Evolutionary conservation across 768 basidiomycete species (phyloP), one percentile per base, ranked within the genome.

Genomic region (Mycena epipterygia): DNA sequence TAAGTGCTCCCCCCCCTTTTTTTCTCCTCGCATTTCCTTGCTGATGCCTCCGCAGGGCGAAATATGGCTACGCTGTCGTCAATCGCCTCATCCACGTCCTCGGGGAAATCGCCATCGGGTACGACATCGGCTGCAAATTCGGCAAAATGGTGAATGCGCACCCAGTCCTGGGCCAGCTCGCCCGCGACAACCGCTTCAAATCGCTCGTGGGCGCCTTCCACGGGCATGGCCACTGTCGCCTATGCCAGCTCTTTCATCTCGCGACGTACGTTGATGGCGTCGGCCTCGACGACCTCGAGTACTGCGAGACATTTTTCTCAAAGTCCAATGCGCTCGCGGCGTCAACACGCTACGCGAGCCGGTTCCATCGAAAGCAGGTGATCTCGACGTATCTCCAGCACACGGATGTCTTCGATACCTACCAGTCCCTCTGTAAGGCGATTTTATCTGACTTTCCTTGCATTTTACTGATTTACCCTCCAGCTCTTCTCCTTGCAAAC

Each of bases 1-100:
- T 84, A 74, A 61, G 82, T 78, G 37, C 37, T n/a, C n/a, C n/a
- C n/a, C n/a, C n/a, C n/a, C n/a, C n/a, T 14, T 37, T 37, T 37
- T 37, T 37, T 14, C 35, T 14, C 35, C 35, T 6, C 8, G 35
- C 14, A 14, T 6, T 7, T 6, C 35, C 35, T n/a, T n/a, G n/a
- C 35, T 29, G 65, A 66, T 52, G 51, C 44, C 25, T 48, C 25
- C n/a, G 5, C 37, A 68, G 70, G 17, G 37, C 68, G 8, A 75
- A 75, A 49, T 70, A 73, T 29, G 57, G 52, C 12, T 66, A 70
- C 14, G 71, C 71, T 11, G 41, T 63, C 17, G 42, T 48, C 17
- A 30, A 48, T n/a, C 63, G 39, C 23, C 63, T 75, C 21, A 9
- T 63, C 13, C 19, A 49, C 6, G 60, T 48, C 33, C 44, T 70